Evolutionary conservation across 768 basidiomycete species (phyloP).

Genomic region (Rhizopogon vulgaris): DNA sequence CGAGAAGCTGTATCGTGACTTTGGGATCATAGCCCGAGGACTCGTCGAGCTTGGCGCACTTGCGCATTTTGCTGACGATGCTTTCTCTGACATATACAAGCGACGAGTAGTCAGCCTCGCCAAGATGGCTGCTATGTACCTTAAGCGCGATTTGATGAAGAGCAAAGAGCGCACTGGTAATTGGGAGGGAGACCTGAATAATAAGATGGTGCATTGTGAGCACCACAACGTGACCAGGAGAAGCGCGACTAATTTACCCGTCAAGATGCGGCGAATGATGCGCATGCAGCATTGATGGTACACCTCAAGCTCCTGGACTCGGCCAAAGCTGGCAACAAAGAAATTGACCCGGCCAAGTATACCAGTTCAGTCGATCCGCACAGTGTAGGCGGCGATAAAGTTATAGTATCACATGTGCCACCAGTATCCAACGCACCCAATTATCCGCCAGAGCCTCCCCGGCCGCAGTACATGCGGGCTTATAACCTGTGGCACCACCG

Average conservation of each 20-base stretch:
- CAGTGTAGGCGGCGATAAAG: neutral
- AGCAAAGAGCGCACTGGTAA: slow-evolving; percentile 40
- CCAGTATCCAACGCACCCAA: neutral
- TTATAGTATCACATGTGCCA: neutral
- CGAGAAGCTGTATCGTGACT: slow-evolving; percentile 42
- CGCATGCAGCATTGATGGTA: slow-evolving; percentile 40
- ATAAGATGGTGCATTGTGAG: slow-evolving; percentile 35
- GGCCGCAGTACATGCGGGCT: slow-evolving; percentile 35
- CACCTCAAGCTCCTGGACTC: slow-evolving; percentile 31
- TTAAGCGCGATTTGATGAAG: slow-evolving; percentile 33
- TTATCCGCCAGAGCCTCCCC: slow-evolving; percentile 16
- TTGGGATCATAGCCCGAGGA: slow-evolving; percentile 32
- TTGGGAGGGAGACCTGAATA: slow-evolving; percentile 36
- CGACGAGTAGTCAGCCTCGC: slow-evolving; percentile 38
- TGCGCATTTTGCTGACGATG: slow-evolving; percentile 33
- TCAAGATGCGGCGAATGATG: slow-evolving; percentile 48
- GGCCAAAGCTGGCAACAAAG: slow-evolving; percentile 16
- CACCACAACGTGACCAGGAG: neutral
- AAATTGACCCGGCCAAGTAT: slow-evolving; percentile 14
- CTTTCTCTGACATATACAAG: slow-evolving; percentile 26
- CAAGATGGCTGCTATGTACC: slow-evolving; percentile 38
- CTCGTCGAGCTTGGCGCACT: slow-evolving; percentile 43
- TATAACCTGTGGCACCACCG: slow-evolving; percentile 39
- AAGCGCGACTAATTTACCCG: neutral
- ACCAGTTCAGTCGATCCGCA: slow-evolving; percentile 22